These are phyloP conservation scores for Blastobotrys robertii DNA, from an alignment of 805 yeast genomes.

Conservation along the genomic window DNA sequence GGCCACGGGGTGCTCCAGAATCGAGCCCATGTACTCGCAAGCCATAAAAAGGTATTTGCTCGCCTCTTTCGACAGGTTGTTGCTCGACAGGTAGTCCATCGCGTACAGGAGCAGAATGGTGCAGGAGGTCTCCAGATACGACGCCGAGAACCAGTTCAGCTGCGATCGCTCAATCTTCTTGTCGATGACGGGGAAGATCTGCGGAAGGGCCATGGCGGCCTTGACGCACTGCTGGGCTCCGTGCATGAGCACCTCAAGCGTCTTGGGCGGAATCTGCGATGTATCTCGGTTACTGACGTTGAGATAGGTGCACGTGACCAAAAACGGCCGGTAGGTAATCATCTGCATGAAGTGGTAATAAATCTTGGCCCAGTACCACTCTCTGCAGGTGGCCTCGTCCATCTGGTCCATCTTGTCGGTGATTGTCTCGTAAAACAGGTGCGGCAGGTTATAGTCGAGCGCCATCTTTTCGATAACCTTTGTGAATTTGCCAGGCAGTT, in stretches of 20 bases:
- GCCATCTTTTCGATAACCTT: too few species aligned
- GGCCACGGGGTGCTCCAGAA: too few species aligned
- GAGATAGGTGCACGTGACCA: neutral
- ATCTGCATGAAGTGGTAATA: neutral
- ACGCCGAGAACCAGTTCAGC: slow-evolving; percentile 4
- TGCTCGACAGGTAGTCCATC: neutral
- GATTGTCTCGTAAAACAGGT: too few species aligned
- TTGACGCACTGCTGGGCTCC: slow-evolving; percentile 3
- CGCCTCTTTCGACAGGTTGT: too few species aligned
- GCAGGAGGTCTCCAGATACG: slow-evolving; percentile 2
- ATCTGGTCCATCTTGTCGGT: too few species aligned
- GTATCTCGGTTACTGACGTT: neutral
- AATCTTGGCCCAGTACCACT: slow-evolving; percentile 5
- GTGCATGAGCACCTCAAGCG: neutral
- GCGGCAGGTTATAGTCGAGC: too few species aligned
- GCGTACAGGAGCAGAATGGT: slow-evolving; percentile 1
- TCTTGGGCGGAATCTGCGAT: neutral
- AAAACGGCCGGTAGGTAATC: slow-evolving; percentile 3
- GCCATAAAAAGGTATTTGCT: too few species aligned
- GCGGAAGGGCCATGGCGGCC: slow-evolving; percentile 3
- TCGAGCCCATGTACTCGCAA: too few species aligned
- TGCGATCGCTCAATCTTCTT: slow-evolving; percentile 4
- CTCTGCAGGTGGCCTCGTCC: slow-evolving; percentile 1
- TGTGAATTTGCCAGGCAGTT: too few species aligned
- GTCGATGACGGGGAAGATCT: neutral